Evolutionary conservation across 192 early-diverging fungal species (phyloP).

Genomic region (Podila clonocystis): DNA sequence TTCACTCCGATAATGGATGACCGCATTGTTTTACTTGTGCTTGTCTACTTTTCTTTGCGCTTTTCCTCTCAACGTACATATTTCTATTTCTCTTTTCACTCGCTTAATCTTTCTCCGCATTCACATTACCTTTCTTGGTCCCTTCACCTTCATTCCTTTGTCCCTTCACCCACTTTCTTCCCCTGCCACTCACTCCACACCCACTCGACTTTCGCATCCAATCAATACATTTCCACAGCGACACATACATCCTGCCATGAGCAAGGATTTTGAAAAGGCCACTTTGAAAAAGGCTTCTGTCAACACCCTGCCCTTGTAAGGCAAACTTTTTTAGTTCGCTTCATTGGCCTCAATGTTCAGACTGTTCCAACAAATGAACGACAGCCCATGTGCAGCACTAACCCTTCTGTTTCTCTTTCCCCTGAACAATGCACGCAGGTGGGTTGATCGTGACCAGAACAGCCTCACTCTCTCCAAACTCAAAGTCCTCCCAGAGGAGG

Average conservation of each 20-base stretch:
- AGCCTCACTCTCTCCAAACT: not conserved
- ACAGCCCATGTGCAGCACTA: not conserved
- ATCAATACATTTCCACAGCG: not conserved
- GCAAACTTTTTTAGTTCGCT: not conserved
- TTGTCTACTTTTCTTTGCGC: not conserved
- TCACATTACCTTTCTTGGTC: not conserved
- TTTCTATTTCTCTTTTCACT: not conserved
- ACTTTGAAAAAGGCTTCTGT: slow-evolving; percentile 25
- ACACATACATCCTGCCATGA: not conserved
- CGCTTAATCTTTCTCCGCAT: not conserved
- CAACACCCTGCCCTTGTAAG: slow-evolving; percentile 23
- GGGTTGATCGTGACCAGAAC: not conserved
- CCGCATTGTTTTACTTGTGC: not conserved
- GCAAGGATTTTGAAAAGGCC: slow-evolving; percentile 23
- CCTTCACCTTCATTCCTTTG: not conserved
- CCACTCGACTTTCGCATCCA: too few species aligned
- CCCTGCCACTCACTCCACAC: too few species aligned
- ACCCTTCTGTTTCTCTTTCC: too few species aligned
- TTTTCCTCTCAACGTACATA: too few species aligned
- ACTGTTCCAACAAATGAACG: not conserved
- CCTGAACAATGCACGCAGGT: not conserved
- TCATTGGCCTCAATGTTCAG: not conserved
- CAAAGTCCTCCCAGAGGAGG: not conserved
- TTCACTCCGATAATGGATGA: not conserved
- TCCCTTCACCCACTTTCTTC: not conserved